Evolutionary conservation across 2,329 filamentous ascomycete species (phyloP).

Genomic region (Diplodia scrobiculata): DNA sequence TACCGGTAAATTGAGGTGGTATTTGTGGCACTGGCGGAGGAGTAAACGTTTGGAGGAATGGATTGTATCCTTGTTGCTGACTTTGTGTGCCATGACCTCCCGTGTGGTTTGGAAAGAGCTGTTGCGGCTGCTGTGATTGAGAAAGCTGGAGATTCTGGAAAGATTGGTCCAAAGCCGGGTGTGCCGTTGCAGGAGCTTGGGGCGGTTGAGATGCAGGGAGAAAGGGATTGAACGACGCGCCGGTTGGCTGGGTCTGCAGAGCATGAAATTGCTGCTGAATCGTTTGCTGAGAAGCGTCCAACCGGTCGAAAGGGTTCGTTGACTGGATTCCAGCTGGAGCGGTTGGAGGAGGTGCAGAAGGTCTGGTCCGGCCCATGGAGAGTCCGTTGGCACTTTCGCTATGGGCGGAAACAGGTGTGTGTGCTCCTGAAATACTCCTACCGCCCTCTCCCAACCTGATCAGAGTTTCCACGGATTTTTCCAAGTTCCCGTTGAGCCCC

Average conservation of each 20-base stretch:
- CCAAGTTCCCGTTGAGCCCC: slow-evolving; percentile 79
- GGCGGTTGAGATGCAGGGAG: slow-evolving; percentile 48
- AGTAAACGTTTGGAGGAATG: slow-evolving; percentile 47
- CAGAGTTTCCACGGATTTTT: slow-evolving; percentile 81
- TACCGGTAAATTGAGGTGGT: slow-evolving; percentile 44
- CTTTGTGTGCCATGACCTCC: slow-evolving; percentile 58
- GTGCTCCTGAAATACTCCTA: slow-evolving; percentile 44
- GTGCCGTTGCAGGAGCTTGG: slow-evolving; percentile 33
- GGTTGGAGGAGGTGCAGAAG: slow-evolving; percentile 34
- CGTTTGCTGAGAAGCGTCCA: slow-evolving; percentile 47
- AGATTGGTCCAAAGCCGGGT: slow-evolving; percentile 61
- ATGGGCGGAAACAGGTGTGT: slow-evolving; percentile 47
- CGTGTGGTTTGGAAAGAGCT: slow-evolving; percentile 74
- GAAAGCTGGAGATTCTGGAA: slow-evolving; percentile 75
- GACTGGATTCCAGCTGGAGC: slow-evolving; percentile 31
- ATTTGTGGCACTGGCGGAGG: slow-evolving; percentile 48
- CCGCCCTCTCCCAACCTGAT: slow-evolving; percentile 75
- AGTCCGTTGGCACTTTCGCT: slow-evolving; percentile 55
- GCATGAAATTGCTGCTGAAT: slow-evolving; percentile 35
- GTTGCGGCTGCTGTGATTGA: slow-evolving; percentile 49
- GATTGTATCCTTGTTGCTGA: slow-evolving; percentile 44
- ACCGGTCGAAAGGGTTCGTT: slow-evolving; percentile 51
- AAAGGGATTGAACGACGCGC: slow-evolving; percentile 67
- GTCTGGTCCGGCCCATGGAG: slow-evolving; percentile 46
- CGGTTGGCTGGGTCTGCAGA: slow-evolving; percentile 36